Conservation (phyloP, 257 asterid genomes). For the Lithospermum erythrorhizon region DNA sequence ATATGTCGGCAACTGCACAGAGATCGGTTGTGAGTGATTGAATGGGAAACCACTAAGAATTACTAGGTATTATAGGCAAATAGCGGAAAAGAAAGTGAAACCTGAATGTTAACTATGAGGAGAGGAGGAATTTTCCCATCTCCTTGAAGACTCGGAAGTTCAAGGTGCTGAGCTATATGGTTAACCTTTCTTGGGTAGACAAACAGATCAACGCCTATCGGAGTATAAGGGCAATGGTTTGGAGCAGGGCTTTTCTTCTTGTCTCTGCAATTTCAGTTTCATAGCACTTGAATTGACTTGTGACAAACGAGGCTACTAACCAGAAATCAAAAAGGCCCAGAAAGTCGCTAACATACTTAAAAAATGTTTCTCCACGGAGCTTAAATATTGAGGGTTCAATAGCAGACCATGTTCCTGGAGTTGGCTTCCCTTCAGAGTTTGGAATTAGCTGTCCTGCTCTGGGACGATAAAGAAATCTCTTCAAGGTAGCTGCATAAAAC, state of each 20-base stretch:
- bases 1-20: conserved; percentile 72
- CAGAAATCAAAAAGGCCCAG: background rate
- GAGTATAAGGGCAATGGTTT: conserved; percentile 55
- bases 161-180: conserved; percentile 90
- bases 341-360: conserved; percentile 42
- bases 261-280: conserved; percentile 48
- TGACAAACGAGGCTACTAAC: conserved; percentile 2
- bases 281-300: conserved; percentile 2
- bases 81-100: conserved; percentile 2
- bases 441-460: conserved; percentile 78
- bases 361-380: conserved; percentile 79
- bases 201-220: conserved; percentile 89
- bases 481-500: conserved; percentile 44
- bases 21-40: conserved; percentile 1
- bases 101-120: conserved; percentile 91
- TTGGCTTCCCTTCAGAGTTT: conserved; percentile 50
- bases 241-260: conserved; percentile 87
- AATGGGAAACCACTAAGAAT: background rate
- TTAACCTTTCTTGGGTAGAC: conserved; percentile 54
- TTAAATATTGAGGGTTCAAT: conserved; percentile 75
- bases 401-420: conserved; percentile 69
- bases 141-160: conserved; percentile 59
- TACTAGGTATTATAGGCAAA: background rate
- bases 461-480: conserved; percentile 61
- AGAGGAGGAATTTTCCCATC: conserved; percentile 53